Percentiles rank a stretch among this genome's conserved stretches.
Evolutionary conservation across 345 rosid genomes (phyloP).

Genomic region (Euphorbia pulcherrima): DNA sequence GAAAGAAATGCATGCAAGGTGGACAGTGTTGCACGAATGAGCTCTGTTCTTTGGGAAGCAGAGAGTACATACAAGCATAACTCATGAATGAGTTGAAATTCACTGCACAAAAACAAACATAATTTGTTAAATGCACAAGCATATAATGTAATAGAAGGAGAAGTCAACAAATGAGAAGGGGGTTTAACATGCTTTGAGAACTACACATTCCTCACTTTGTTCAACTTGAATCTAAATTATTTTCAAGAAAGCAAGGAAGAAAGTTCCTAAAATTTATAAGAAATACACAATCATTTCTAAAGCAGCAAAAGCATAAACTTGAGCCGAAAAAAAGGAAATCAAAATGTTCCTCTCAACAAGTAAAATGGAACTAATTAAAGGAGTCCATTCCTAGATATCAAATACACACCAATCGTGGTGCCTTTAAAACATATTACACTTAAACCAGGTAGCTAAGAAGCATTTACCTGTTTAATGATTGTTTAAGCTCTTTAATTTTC

Average conservation of each 20-base stretch:
- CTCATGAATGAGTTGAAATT: constrained; percentile 98
- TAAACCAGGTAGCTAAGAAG: not conserved
- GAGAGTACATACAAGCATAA: constrained; percentile 93
- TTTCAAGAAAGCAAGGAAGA: not conserved
- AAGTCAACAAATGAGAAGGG: not conserved
- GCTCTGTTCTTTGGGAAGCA: constrained; percentile 94
- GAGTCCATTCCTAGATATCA: not conserved
- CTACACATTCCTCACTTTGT: not conserved
- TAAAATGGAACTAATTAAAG: not conserved
- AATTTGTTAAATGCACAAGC: not conserved
- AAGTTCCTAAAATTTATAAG: not conserved
- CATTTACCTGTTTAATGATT: constrained; percentile 79
- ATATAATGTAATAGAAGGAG: not conserved
- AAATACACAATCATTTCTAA: too few relatives aligned
- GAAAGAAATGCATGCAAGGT: constrained; percentile 98
- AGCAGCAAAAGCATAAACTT: not conserved
- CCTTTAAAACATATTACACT: not conserved
- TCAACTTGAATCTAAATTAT: constrained; percentile 2
- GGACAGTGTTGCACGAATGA: constrained; percentile 84
- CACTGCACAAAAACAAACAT: constrained; percentile 55
- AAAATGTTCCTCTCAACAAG: not conserved
- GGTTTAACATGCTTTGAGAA: not conserved
- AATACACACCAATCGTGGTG: not conserved
- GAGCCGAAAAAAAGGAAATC: not conserved
- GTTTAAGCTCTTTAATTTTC: constrained; percentile 96